Evolutionary conservation across 495 filamentous ascomycete species (phyloP), one percentile per base, ranked within the genome.

Genomic region (Glarea lozoyensis): DNA sequence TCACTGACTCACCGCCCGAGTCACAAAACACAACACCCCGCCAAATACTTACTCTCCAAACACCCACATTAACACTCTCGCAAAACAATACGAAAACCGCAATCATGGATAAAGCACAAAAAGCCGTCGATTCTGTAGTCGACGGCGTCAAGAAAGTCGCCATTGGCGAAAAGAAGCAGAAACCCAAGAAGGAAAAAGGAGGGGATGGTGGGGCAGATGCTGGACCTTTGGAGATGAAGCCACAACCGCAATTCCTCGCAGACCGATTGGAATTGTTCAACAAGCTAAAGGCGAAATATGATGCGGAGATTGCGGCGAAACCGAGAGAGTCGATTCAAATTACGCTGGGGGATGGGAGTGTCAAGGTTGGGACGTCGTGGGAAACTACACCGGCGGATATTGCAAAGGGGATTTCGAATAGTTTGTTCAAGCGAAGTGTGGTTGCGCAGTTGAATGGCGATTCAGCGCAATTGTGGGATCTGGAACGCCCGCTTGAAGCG

Each of bases 221-320:
- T 15, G 56, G 60, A 10, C 64, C 68, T 13, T 60, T 82, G 41
- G 78, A 85, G 65, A 52, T 86, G 41, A 62, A 72, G 29, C 75
- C 77, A n/a, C 69, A 79, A 21, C 83, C 90, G 16, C 72, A 78
- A n/a, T 94, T 84, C 61, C 72, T 96, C 48, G 65, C 86, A 50
- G 74, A 89, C 53, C 82, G 92, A 22, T 83, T 96, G 55, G 68
- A 79, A 20, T 63, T 98, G 5, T 98, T 96, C 65, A 82, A 97
- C 48, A 76, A 81, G 53, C 65, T 97, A 19, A 95, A 88, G 74
- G 79, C 82, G 47, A 71, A 85, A 60, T 76, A 84, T 54, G 78
- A 94, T 40, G 79, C 81, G 13, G 82, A 92, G 37, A 58, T 84
- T 37, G 73, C 79, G 12, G 64, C 61, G 50, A 80, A 75, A 59